phyloP scores from a whole-genome alignment of 2,329 filamentous ascomycete species.

The Ophiostoma triangulosporum region DNA sequence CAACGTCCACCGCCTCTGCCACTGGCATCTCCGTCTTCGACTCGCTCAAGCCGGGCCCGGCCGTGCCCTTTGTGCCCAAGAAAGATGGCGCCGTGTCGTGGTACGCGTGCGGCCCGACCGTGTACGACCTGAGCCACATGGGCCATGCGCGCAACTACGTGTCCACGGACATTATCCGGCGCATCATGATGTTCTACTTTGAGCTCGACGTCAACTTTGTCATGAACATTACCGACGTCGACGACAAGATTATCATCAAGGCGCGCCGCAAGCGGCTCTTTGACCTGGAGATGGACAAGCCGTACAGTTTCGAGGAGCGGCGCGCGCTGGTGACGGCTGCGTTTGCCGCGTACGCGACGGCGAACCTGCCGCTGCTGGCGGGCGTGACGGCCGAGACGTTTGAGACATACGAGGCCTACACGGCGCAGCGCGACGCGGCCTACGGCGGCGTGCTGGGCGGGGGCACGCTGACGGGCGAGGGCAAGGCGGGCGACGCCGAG shows the following conservation, averaged over 20 bases:
- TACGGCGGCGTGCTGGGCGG: slow-evolving; percentile 16
- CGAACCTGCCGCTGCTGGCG: slow-evolving; percentile 16
- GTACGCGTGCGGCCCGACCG: slow-evolving; percentile 21
- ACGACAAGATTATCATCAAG: slow-evolving; percentile 37
- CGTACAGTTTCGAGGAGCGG: slow-evolving; percentile 12
- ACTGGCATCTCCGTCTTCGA: slow-evolving; percentile 57
- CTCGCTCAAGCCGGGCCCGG: slow-evolving; percentile 57
- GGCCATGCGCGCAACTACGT: slow-evolving; percentile 69
- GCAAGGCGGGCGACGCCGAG: slow-evolving; percentile 16
- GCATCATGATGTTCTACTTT: slow-evolving; percentile 59
- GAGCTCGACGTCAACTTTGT: slow-evolving; percentile 57
- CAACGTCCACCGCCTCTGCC: background rate
- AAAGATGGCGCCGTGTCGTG: slow-evolving; percentile 14
- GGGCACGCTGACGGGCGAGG: slow-evolving; percentile 14
- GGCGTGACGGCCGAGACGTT: slow-evolving; percentile 8
- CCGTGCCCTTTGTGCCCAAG: slow-evolving; percentile 31
- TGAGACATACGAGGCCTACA: no score
- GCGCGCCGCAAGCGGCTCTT: slow-evolving; percentile 18
- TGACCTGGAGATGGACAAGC: slow-evolving; percentile 14
- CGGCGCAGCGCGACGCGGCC: slow-evolving; percentile 11
- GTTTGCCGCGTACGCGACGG: slow-evolving; percentile 15
- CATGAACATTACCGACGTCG: slow-evolving; percentile 65
- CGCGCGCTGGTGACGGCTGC: slow-evolving; percentile 12
- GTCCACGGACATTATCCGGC: slow-evolving; percentile 59
- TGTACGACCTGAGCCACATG: slow-evolving; percentile 61